Base-by-base conservation (phyloP, 2,329 filamentous ascomycete genomes). In the Colletotrichum lindemuthianum region DNA sequence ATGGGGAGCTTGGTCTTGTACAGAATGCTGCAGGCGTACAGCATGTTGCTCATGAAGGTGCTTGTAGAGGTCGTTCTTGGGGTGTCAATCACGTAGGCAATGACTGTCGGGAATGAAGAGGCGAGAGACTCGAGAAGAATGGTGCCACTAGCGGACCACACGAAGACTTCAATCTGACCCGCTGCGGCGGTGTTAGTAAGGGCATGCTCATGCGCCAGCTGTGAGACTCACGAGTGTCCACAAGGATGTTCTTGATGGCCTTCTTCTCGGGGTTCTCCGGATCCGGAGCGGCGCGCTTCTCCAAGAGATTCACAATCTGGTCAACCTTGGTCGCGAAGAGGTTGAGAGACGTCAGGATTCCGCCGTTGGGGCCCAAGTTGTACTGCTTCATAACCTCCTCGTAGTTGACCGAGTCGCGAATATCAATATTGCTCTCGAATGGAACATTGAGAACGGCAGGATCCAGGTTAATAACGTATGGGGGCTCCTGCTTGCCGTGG, bases 351-450 rank as follows among this genome's bases (percentile, higher is more conserved):
- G 96, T 99, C 70, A 99, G 82, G 73, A 99, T 99, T 50, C 94
- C 96, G 56, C 96, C 96, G 81, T 99, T 99, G 8, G 96, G 96
- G 0, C 96, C 96, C 0, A 99, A 87, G 74, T 97, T 97, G 79
- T 97, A 98, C 80, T 98, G 94, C 80, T 95, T 96, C 96, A 99
- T 99, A 69, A 99, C 96, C 79, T 99, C 95, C 77, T 97, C 96
- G 84, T 99, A 99, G 85, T 99, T 97, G 77, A 99, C 95, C 33
- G 92, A 96, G 79, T 99, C 96, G 73, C 96, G 93, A 71, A 99
- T 99, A 79, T 99, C 96, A 79, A 99, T 98, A 79, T 99, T 99
- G 77, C 91, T 89, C 70, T 97, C 95, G 75, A 97, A 99, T 3
- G 96, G 96, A 7, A 97, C 92, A 70, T 90, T 92, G 73, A 94